Base-by-base conservation (phyloP, 2,329 filamentous ascomycete genomes). In the Colletotrichum lini region DNA sequence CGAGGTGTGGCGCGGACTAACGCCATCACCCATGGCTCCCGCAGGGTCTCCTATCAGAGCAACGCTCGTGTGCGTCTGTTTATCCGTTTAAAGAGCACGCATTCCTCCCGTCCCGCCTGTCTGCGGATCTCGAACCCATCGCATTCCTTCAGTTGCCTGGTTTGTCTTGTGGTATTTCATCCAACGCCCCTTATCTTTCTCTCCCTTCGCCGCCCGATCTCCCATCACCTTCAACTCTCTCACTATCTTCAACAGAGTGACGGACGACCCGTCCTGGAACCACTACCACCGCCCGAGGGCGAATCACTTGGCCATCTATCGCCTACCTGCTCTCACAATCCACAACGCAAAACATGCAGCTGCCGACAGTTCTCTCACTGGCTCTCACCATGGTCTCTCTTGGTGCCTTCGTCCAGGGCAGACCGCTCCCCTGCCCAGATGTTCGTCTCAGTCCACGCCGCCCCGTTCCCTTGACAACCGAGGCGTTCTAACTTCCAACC, bases 391-490 rank as follows among this genome's bases (percentile, higher is more conserved):
- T 78, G 57, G 54, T 76, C 4, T 77, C 77, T 16, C 68, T 81
- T n/a, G 74, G 75, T 58, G 65, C 65, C 62, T 42, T 79, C 3
- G 76, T 75, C 26, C 64, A 74, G 18, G 80, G 79, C 26, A 79
- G 80, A 8, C 82, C 82, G 9, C 76, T 83, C n/a, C 76, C 76
- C 38, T 84, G 82, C 67, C 78, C 82, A 62, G 81, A 83, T 66
- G 82, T 84, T 79, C 54, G 80, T 74, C 13, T 50, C n/a, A 1
- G 7, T 13, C 47, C 49, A 6, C n/a, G 8, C 4, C 1, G 18
- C n/a, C 13, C 13, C 2, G n/a, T 38, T 38, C 35, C 35, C 35
- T 38, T 38, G 5, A 30, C 15, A 15, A 18, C 52, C 16, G 21
- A 61, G n/a, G 26, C 15, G 21, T 42, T n/a, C 72, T 75, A 56